These are phyloP conservation scores for Petasospora rhodanensis DNA, from an alignment of 1,139 yeast species.

Conservation along the genomic window DNA sequence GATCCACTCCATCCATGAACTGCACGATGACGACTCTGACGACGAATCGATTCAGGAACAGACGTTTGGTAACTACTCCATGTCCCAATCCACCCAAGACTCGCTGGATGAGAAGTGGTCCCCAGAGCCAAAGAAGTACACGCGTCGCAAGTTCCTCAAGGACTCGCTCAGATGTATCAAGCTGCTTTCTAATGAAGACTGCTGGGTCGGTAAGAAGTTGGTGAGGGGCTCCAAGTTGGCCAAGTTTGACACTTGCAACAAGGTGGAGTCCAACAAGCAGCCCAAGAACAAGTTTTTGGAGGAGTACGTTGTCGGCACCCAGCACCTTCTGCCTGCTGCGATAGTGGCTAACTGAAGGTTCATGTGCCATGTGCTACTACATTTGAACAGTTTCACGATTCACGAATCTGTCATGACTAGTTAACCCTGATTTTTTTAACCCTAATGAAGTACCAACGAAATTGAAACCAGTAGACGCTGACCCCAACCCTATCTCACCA, in stretches of 20 bases:
- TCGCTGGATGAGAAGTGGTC: conserved; percentile 41
- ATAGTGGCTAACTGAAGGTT: background rate
- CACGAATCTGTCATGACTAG: too few relatives aligned
- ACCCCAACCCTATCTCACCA: too few relatives aligned
- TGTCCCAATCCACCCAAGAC: too few relatives aligned
- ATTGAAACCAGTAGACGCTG: too few relatives aligned
- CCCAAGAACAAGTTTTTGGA: conserved; percentile 3
- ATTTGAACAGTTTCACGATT: too few relatives aligned
- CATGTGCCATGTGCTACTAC: background rate
- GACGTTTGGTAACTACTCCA: conserved; percentile 6
- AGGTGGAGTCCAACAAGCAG: too few relatives aligned
- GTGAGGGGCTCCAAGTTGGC: conserved; percentile 1
- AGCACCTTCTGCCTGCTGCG: conserved; percentile 6
- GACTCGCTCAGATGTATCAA: conserved; percentile 57
- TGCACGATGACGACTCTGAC: conserved; percentile 10
- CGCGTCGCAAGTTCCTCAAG: conserved; percentile 42
- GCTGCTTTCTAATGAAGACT: conserved; percentile 47
- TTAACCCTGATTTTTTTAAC: too few relatives aligned
- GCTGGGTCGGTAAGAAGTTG: conserved; percentile 44
- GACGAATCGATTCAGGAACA: conserved; percentile 10
- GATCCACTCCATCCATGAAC: conserved; percentile 12
- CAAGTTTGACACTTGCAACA: too few relatives aligned
- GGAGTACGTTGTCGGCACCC: conserved; percentile 10
- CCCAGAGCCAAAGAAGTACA: conserved; percentile 39
- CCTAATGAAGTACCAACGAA: too few relatives aligned